Conservation (phyloP, 495 filamentous ascomycete species). For the Penicillium goetzii region DNA sequence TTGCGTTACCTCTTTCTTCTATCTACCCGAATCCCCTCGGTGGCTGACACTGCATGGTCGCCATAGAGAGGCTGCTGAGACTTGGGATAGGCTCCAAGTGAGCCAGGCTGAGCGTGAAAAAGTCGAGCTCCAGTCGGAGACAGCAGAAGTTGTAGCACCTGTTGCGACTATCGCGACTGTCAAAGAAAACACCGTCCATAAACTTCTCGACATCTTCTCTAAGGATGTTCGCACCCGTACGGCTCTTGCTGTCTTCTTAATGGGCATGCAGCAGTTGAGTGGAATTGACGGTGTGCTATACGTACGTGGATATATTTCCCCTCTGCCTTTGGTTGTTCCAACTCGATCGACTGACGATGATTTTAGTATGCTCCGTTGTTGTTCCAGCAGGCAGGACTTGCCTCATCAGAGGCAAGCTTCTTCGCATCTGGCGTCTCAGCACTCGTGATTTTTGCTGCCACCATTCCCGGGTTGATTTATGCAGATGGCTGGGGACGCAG, state of each 20-base stretch:
- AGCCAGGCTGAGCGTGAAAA: constrained; percentile 56
- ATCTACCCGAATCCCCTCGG: constrained; percentile 52
- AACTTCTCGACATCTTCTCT: constrained; percentile 42
- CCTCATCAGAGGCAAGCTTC: constrained; percentile 52
- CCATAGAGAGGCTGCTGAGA: constrained; percentile 37
- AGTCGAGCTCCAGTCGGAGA: constrained; percentile 29
- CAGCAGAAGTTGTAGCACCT: constrained; percentile 5
- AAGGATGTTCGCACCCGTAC: constrained; percentile 44
- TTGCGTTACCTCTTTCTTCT: constrained; percentile 38
- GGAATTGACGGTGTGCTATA: constrained; percentile 57
- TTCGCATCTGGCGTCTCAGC: constrained; percentile 60
- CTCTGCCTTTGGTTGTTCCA: background rate
- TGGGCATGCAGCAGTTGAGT: constrained; percentile 49
- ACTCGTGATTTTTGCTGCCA: constrained; percentile 52
- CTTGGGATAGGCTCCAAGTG: constrained; percentile 53
- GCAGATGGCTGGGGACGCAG: constrained; percentile 65
- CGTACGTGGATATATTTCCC: constrained; percentile 33
- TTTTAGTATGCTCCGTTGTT: constrained; percentile 55
- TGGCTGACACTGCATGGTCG: constrained; percentile 51
- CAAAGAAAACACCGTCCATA: constrained; percentile 5
- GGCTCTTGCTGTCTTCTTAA: constrained; percentile 46
- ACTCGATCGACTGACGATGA: background rate
- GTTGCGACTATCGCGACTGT: background rate
- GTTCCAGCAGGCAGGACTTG: constrained; percentile 57
- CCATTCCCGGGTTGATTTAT: constrained; percentile 56